A percentile compares a stretch with the other conserved stretches of the same genome.
Conservation (phyloP, 106 monocot species). For the Posidonia australis region DNA sequence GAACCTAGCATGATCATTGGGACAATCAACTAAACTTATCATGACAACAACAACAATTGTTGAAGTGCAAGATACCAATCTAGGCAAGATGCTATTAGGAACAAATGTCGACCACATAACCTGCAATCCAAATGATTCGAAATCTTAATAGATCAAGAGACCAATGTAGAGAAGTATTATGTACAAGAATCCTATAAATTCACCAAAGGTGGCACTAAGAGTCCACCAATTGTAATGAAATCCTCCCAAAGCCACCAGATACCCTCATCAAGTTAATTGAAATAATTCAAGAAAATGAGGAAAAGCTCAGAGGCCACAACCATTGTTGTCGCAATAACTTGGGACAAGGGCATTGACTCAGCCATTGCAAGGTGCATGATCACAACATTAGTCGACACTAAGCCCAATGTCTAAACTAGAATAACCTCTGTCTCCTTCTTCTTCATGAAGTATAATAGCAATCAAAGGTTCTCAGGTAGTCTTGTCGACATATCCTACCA, state of each 20-base stretch:
- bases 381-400: slow-evolving; percentile 73
- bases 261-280: slow-evolving; percentile 33
- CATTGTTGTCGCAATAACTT: slow-evolving; percentile 44
- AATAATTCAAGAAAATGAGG: slow-evolving; percentile 84
- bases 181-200: background rate
- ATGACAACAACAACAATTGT: slow-evolving; percentile 49
- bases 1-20: no score
- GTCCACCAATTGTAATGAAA: slow-evolving; percentile 79
- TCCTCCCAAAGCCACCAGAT: slow-evolving; percentile 86
- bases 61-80: slow-evolving; percentile 26
- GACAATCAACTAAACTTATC: slow-evolving; percentile 37
- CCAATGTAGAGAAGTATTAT: background rate
- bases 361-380: slow-evolving; percentile 74
- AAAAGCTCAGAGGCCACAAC: slow-evolving; percentile 58
- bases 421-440: slow-evolving; percentile 88
- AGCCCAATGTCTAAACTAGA: slow-evolving; percentile 73
- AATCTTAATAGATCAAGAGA: background rate
- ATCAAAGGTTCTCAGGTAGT: slow-evolving; percentile 67
- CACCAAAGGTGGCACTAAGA: slow-evolving; percentile 87
- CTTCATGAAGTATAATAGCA: slow-evolving; percentile 91
- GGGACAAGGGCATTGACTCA: slow-evolving; percentile 61
- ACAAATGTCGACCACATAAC: slow-evolving; percentile 99
- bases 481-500: slow-evolving; percentile 90
- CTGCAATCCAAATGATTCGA: slow-evolving; percentile 30
- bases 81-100: slow-evolving; percentile 80